phyloP scores from a whole-genome alignment of 2,329 filamentous ascomycete genomes.

The Fusarium keratoplasticum region DNA sequence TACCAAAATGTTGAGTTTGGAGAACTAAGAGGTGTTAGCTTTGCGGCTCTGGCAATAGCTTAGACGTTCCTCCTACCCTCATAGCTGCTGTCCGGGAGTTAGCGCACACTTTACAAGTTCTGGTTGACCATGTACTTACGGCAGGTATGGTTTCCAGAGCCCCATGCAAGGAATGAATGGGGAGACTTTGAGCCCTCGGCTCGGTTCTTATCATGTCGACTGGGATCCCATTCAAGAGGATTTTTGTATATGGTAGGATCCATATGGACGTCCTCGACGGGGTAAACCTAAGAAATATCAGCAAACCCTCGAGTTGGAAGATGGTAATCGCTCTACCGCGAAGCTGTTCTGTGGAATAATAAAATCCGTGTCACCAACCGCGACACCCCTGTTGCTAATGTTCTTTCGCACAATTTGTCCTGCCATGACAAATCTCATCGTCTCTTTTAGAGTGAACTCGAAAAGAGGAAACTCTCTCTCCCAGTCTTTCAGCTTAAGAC shows the following conservation, averaged over 20 bases:
- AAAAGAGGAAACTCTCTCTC: slow-evolving; percentile 9
- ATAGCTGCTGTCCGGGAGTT: not conserved
- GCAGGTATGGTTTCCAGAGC: slow-evolving; percentile 11
- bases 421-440: slow-evolving; percentile 9
- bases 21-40: slow-evolving; percentile 1
- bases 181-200: not conserved
- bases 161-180: slow-evolving; percentile 7
- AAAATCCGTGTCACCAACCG: not conserved
- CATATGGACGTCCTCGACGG: slow-evolving; percentile 7
- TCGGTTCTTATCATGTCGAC: not conserved
- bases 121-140: not conserved
- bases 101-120: not conserved
- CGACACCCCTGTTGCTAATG: not conserved
- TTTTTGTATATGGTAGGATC: not conserved
- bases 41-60: not conserved
- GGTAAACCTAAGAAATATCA: slow-evolving; percentile 2
- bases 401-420: slow-evolving; percentile 13
- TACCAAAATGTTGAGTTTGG: slow-evolving; percentile 3
- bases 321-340: not conserved
- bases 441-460: not conserved
- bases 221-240: slow-evolving; percentile 8
- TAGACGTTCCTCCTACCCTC: not conserved
- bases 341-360: slow-evolving; percentile 6
- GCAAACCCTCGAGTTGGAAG: not conserved
- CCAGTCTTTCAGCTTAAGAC: not conserved